Evolutionary conservation across 228 moss, liverwort and hornwort genomes (phyloP).

Genomic region (Sphagnum fallax): DNA sequence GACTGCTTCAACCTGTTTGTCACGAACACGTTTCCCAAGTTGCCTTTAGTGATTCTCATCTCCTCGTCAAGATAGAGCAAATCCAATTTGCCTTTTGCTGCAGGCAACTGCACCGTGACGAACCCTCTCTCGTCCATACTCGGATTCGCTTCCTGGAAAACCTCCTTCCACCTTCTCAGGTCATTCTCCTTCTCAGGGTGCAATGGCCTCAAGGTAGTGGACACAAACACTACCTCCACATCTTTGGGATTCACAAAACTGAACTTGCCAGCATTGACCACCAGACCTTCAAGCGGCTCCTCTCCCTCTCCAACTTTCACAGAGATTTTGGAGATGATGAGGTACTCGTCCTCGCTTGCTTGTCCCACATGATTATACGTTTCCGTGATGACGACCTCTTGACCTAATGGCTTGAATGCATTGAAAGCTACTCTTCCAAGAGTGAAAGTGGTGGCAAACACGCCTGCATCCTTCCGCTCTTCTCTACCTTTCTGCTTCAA

Average conservation of each 20-base stretch:
- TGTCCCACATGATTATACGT: slow-evolving; percentile 27
- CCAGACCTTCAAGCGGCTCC: slow-evolving; percentile 23
- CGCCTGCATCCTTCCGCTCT: slow-evolving; percentile 18
- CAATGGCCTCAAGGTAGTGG: slow-evolving; percentile 24
- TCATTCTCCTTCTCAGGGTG: slow-evolving; percentile 27
- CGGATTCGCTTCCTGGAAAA: slow-evolving; percentile 34
- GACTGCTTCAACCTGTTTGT: slow-evolving; percentile 20
- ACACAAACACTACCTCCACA: slow-evolving; percentile 20
- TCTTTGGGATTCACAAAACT: slow-evolving; percentile 4
- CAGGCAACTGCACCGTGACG: slow-evolving; percentile 11
- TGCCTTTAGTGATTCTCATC: slow-evolving; percentile 39
- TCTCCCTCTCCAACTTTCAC: slow-evolving; percentile 23
- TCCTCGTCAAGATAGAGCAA: slow-evolving; percentile 41
- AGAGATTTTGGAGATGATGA: slow-evolving; percentile 13
- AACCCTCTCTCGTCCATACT: slow-evolving; percentile 39
- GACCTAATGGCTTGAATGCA: slow-evolving; percentile 36
- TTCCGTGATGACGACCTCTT: slow-evolving; percentile 23
- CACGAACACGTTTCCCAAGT: slow-evolving; percentile 16
- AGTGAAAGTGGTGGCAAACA: slow-evolving; percentile 24
- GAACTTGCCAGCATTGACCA: slow-evolving; percentile 17
- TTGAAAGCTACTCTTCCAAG: slow-evolving; percentile 36
- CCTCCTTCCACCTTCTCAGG: slow-evolving; percentile 37
- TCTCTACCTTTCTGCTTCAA: slow-evolving; percentile 24
- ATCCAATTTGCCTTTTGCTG: slow-evolving; percentile 8
- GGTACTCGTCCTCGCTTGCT: slow-evolving; percentile 9